These are phyloP conservation scores for Umbelopsis sp. DNA, from an alignment of 192 early-diverging fungal species.

Conservation along the genomic window DNA sequence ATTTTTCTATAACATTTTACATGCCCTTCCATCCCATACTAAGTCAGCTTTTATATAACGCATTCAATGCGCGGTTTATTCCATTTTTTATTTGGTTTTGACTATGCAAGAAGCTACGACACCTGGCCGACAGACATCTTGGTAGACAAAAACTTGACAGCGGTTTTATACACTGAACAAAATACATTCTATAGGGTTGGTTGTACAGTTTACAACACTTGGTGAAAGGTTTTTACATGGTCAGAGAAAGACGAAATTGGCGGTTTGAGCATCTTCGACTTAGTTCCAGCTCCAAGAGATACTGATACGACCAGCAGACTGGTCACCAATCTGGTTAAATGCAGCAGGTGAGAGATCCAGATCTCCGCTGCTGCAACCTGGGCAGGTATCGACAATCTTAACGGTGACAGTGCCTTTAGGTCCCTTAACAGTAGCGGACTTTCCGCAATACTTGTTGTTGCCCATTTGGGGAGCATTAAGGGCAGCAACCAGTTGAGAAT, in stretches of 20 bases:
- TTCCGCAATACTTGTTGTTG: constrained; percentile 27
- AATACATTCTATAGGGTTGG: background rate
- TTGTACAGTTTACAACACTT: too few species aligned
- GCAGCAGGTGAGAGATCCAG: constrained; percentile 22
- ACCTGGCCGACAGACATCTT: background rate
- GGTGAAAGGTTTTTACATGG: background rate
- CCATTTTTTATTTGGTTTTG: background rate
- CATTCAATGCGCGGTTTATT: background rate
- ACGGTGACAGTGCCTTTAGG: constrained; percentile 35
- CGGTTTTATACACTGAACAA: background rate
- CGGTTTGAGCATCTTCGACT: background rate
- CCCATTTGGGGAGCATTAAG: constrained; percentile 32
- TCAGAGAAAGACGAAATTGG: background rate
- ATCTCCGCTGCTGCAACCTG: background rate
- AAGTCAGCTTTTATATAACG: too few species aligned
- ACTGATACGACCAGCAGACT: background rate
- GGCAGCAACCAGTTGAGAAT: constrained; percentile 30
- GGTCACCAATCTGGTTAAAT: constrained; percentile 16
- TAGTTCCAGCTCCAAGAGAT: constrained; percentile 12
- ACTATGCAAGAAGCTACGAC: background rate
- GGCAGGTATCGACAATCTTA: constrained; percentile 26
- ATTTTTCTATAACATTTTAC: too few species aligned
- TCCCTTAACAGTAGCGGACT: constrained; percentile 31
- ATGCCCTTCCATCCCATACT: too few species aligned
- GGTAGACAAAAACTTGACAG: background rate